Conservation (phyloP, 768 basidiomycete species). For the Podaxis carcinomalis region DNA sequence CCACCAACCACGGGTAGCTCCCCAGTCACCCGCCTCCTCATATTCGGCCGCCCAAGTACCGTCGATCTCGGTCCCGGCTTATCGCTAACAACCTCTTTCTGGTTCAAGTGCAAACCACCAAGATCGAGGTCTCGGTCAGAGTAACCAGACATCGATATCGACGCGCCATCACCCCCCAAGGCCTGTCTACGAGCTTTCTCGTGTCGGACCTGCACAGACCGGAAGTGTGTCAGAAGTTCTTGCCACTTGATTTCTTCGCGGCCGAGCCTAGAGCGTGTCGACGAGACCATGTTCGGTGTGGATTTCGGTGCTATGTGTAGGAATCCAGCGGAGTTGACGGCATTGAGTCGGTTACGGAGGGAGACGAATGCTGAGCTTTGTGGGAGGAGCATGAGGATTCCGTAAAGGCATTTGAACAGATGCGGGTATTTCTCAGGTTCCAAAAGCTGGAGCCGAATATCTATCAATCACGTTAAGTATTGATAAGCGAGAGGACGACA, state of each 20-base stretch:
- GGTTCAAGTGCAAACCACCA: slow-evolving; percentile 15
- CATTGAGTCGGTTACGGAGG: slow-evolving; percentile 87
- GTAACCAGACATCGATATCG: slow-evolving; percentile 50
- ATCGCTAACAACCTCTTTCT: slow-evolving; percentile 26
- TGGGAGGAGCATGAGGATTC: slow-evolving; percentile 92
- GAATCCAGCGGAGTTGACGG: slow-evolving; percentile 94
- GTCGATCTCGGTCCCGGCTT: slow-evolving; percentile 14
- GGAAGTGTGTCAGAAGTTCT: slow-evolving; percentile 90
- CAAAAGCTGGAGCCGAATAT: slow-evolving; percentile 86
- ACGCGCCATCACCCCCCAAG: slow-evolving; percentile 56
- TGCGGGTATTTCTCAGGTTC: slow-evolving; percentile 97
- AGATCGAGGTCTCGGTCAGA: slow-evolving; percentile 33
- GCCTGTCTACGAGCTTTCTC: slow-evolving; percentile 86
- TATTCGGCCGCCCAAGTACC: slow-evolving; percentile 35
- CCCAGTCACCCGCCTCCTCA: slow-evolving; percentile 64
- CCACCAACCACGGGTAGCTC: slow-evolving; percentile 30
- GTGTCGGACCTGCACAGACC: slow-evolving; percentile 82
- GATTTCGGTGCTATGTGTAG: slow-evolving; percentile 85
- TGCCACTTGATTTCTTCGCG: slow-evolving; percentile 97
- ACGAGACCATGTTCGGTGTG: slow-evolving; percentile 25
- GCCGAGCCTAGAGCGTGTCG: slow-evolving; percentile 70
- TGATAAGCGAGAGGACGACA: background rate
- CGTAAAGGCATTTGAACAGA: slow-evolving; percentile 96
- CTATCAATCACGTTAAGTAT: slow-evolving; percentile 29
- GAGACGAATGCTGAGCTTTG: slow-evolving; percentile 97